These are phyloP conservation scores for Anthracocystis setariae DNA, from an alignment of 1,284 basidiomycete species.

Conservation along the genomic window DNA sequence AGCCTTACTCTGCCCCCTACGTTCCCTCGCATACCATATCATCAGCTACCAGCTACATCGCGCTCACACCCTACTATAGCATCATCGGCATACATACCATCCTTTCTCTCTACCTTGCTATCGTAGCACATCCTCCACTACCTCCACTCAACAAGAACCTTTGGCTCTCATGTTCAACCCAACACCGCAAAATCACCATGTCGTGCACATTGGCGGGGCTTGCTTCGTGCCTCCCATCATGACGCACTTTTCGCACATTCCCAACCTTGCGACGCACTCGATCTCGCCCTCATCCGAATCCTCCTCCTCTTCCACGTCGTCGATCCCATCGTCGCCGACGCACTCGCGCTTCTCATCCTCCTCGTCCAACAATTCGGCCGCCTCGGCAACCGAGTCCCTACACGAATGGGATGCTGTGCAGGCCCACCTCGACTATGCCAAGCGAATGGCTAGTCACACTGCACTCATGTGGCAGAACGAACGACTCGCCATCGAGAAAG, in stretches of 20 bases:
- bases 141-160: no score
- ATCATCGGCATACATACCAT: background rate
- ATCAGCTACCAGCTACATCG: background rate
- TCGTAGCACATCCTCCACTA: no score
- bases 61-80: background rate
- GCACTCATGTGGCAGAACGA: slow-evolving; percentile 45
- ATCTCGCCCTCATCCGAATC: slow-evolving; percentile 33
- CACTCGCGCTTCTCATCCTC: slow-evolving; percentile 35
- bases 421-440: slow-evolving; percentile 36
- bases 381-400: slow-evolving; percentile 18
- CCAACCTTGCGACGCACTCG: slow-evolving; percentile 14
- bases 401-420: slow-evolving; percentile 36
- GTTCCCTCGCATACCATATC: background rate
- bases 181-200: slow-evolving; percentile 21
- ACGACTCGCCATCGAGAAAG: slow-evolving; percentile 44
- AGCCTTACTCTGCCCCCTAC: background rate
- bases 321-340: slow-evolving; percentile 9
- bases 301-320: slow-evolving; percentile 20
- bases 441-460: slow-evolving; percentile 33
- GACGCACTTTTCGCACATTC: slow-evolving; percentile 28
- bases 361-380: slow-evolving; percentile 20
- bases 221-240: slow-evolving; percentile 38
- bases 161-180: slow-evolving; percentile 33
- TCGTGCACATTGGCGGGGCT: slow-evolving; percentile 39
- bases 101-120: no score